These are phyloP conservation scores for Colletotrichum acutatum DNA, from an alignment of 2,329 filamentous ascomycete species.

Conservation along the genomic window DNA sequence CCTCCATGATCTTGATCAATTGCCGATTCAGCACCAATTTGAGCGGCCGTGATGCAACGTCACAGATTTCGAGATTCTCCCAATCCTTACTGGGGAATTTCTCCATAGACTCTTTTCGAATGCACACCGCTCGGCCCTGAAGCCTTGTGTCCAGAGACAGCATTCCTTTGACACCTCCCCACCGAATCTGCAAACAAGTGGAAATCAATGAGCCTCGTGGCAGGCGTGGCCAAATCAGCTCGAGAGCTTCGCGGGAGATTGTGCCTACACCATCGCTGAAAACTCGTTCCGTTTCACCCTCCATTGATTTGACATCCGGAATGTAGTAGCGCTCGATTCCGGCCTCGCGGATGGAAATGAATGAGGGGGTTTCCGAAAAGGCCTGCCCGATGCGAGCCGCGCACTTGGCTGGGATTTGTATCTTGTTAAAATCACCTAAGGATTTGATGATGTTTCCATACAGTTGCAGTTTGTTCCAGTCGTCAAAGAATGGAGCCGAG, in stretches of 20 bases:
- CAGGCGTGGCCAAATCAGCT: conserved; percentile 68
- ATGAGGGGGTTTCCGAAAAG: conserved; percentile 79
- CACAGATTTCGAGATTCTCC: conserved; percentile 76
- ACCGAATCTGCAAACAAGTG: conserved; percentile 80
- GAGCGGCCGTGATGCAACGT: conserved; percentile 73
- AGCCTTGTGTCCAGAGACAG: conserved; percentile 75
- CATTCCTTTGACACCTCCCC: conserved; percentile 82
- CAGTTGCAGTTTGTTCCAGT: conserved; percentile 45
- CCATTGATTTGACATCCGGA: conserved; percentile 61
- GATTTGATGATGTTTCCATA: conserved; percentile 56
- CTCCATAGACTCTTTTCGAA: conserved; percentile 79
- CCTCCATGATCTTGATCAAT: conserved; percentile 87
- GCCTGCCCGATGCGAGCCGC: conserved; percentile 73
- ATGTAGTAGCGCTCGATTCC: conserved; percentile 50
- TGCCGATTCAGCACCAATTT: conserved; percentile 80
- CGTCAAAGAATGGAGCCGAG: conserved; percentile 57
- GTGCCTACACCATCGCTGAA: conserved; percentile 87
- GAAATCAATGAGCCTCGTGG: conserved; percentile 60
- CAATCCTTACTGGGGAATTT: conserved; percentile 74
- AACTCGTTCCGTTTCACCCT: conserved; percentile 56
- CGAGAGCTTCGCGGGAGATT: conserved; percentile 70
- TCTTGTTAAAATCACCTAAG: conserved; percentile 62
- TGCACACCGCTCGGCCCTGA: conserved; percentile 64
- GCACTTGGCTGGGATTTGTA: conserved; percentile 64
- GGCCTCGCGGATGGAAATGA: conserved; percentile 60